Percentiles rank a stretch among this genome's conserved stretches.
These are phyloP conservation scores for Lactifluus piperatus DNA, from an alignment of 768 basidiomycete genomes.

Conservation along the genomic window DNA sequence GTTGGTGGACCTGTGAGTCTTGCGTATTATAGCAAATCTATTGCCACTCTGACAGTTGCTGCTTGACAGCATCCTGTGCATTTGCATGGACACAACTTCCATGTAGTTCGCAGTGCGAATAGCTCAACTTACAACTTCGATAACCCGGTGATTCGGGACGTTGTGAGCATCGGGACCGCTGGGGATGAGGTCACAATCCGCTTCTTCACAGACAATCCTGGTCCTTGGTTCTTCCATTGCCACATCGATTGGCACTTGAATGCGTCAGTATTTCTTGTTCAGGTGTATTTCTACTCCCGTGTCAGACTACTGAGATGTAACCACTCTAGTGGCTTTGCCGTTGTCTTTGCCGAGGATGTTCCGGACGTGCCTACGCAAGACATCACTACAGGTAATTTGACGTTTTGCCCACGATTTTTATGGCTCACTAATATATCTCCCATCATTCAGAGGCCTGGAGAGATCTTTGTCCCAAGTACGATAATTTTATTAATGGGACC, in stretches of 20 bases:
- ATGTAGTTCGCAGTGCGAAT: conserved; percentile 19
- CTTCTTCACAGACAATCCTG: conserved; percentile 26
- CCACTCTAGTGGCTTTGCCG: not conserved
- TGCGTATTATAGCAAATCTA: too few species aligned
- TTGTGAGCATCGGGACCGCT: conserved; percentile 14
- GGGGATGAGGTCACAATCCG: conserved; percentile 22
- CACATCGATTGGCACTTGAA: conserved; percentile 26
- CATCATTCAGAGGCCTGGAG: too few species aligned
- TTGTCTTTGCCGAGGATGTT: too few species aligned
- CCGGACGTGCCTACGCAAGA: too few species aligned
- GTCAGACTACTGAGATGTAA: not conserved
- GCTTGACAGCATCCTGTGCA: conserved; percentile 15
- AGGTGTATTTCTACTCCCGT: not conserved
- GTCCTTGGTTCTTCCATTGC: conserved; percentile 25
- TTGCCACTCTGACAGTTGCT: not conserved
- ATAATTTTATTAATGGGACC: too few species aligned
- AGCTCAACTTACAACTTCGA: conserved; percentile 15
- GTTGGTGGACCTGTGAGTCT: conserved; percentile 24
- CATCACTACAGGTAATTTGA: too few species aligned
- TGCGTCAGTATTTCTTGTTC: not conserved
- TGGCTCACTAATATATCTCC: too few species aligned
- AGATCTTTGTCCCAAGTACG: too few species aligned
- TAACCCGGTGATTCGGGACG: conserved; percentile 21
- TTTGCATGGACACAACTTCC: conserved; percentile 14
- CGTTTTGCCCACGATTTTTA: too few species aligned